These are phyloP conservation scores for Wilcoxina mikolae DNA, from an alignment of 495 filamentous ascomycete species.

Conservation along the genomic window DNA sequence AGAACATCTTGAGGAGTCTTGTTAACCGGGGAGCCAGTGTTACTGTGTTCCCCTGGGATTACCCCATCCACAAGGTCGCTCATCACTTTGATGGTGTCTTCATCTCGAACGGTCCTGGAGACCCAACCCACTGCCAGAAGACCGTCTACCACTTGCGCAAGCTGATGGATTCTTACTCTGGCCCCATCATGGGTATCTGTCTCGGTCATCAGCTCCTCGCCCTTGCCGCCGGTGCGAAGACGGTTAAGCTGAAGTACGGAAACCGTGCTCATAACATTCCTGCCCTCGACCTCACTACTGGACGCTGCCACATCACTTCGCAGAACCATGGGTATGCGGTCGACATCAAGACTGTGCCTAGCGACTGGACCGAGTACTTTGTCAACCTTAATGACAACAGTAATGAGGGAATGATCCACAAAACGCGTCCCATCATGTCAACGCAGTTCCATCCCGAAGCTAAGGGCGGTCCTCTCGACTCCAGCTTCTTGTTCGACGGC, in stretches of 20 bases:
- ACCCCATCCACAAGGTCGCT: constrained; percentile 92
- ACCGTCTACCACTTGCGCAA: constrained; percentile 80
- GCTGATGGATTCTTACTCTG: constrained; percentile 75
- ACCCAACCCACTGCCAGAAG: constrained; percentile 87
- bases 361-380: constrained; percentile 92
- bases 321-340: constrained; percentile 99
- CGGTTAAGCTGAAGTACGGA: constrained; percentile 91
- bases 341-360: constrained; percentile 59
- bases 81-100: constrained; percentile 97
- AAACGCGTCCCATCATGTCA: constrained; percentile 88
- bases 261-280: constrained; percentile 98
- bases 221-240: constrained; percentile 67
- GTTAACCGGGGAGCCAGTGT: constrained; percentile 76
- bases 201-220: constrained; percentile 81
- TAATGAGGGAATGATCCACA: constrained; percentile 96
- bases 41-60: constrained; percentile 89
- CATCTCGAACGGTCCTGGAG: constrained; percentile 93
- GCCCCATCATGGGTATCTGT: constrained; percentile 95
- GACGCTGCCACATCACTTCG: constrained; percentile 92
- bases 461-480: constrained; percentile 89
- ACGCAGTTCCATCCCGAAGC: constrained; percentile 98
- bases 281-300: constrained; percentile 81
- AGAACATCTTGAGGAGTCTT: constrained; percentile 92
- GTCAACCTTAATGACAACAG: constrained; percentile 89
- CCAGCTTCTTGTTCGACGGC: constrained; percentile 85